Evolutionary conservation across 1,284 basidiomycete species (phyloP).

Genomic region (Naganishia albida): DNA sequence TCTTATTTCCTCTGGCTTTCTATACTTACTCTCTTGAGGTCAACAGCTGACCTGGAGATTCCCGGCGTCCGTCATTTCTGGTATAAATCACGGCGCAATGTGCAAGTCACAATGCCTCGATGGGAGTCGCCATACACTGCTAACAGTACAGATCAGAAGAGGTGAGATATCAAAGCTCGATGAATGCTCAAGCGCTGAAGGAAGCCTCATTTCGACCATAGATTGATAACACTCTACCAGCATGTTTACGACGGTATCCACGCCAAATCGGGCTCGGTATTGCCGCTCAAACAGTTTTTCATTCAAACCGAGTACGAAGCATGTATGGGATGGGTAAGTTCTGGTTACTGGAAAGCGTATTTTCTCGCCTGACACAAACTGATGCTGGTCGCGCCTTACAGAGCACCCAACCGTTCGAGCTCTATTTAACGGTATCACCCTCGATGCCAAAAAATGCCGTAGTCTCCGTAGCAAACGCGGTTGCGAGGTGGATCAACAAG

Average conservation of each 20-base stretch:
- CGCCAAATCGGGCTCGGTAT: conserved; percentile 72
- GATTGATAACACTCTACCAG: conserved; percentile 81
- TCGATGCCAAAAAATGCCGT: conserved; percentile 79
- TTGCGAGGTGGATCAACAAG: conserved; percentile 85
- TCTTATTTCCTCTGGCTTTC: too few relatives aligned
- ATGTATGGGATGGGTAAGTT: conserved; percentile 65
- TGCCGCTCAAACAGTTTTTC: conserved; percentile 77
- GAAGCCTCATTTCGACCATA: conserved; percentile 43
- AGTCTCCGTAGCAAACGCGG: conserved; percentile 80
- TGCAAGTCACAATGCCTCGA: conserved; percentile 80
- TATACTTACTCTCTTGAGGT: neutral
- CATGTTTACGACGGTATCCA: conserved; percentile 79
- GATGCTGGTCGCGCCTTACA: conserved; percentile 48
- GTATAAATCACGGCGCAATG: conserved; percentile 84
- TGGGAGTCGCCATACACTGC: conserved; percentile 80
- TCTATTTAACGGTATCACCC: conserved; percentile 82
- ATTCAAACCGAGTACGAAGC: conserved; percentile 80
- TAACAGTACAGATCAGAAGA: conserved; percentile 51
- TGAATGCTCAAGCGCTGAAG: neutral
- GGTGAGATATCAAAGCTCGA: conserved; percentile 38
- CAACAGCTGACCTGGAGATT: conserved; percentile 66
- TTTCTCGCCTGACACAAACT: neutral
- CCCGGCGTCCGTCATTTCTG: conserved; percentile 90
- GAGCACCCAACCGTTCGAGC: conserved; percentile 90
- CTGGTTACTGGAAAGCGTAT: neutral